Base-by-base conservation (phyloP, 2,329 filamentous ascomycete species). In the Dendrostoma leiphaemia region DNA sequence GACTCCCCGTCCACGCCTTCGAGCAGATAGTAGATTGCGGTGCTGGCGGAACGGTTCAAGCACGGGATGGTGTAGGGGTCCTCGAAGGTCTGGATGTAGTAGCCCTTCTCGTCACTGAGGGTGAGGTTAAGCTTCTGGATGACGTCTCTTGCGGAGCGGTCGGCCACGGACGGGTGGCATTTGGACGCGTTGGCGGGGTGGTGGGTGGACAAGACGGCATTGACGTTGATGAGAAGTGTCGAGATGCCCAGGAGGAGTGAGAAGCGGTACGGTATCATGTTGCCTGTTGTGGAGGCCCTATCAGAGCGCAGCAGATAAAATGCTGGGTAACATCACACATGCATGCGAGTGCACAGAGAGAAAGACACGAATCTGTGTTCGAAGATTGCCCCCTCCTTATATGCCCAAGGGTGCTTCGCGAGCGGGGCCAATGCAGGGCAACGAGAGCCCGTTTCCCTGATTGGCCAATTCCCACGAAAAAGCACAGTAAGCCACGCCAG, bases 21-120 rank as follows among this genome's bases (percentile, higher is more conserved):
- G 5, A 81, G 72, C 0, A 81, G 70, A 60, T 81, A 81, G 67
- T 81, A 81, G 61, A 80, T 81, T 46, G 70, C 71, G 1, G 78
- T 80, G 65, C 74, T 78, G 52, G 67, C 54, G 2, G 76, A 74
- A 52, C 77, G 76, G 37, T 61, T 65, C 10, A 63, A 60, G 31
- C 46, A 45, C 13, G 58, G 19, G 10, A 48, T 23, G 0, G 59
- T 62, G 3, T 61, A 58, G 0, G 61, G 3, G 62, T 81, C 78
- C 38, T 70, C 68, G 58, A 77, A 80, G 0, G 72, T 79, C 59
- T 81, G 69, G 48, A 71, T 48, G 59, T 68, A 81, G 61, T 71
- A 79, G 17, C 78, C 78, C 43, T 78, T 79, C 53, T 81, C 78
- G 1, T 68, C 67, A 46, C 79, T 73, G 7, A 75, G 71, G 3